Evolutionary conservation across 1,139 yeast genomes (phyloP).

Genomic region (Lodderomyces jiufengensis): DNA sequence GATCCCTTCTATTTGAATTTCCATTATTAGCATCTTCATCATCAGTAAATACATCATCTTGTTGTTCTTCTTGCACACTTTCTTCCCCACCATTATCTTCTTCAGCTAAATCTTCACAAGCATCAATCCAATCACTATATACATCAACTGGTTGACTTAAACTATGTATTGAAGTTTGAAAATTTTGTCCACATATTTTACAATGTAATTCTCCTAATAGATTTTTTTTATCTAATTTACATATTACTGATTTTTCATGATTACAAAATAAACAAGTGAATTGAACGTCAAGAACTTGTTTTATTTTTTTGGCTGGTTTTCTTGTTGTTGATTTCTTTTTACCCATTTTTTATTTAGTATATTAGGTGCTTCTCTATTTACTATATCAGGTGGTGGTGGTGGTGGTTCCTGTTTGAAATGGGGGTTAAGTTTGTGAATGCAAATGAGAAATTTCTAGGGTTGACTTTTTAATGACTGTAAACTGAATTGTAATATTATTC

Average conservation of each 20-base stretch:
- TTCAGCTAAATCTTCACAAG: conserved; percentile 92
- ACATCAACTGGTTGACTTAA: conserved; percentile 89
- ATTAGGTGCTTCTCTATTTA: too few relatives aligned
- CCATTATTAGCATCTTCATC: conserved; percentile 28
- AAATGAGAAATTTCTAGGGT: too few relatives aligned
- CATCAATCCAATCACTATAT: conserved; percentile 98
- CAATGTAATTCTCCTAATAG: conserved; percentile 84
- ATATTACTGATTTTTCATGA: conserved; percentile 88
- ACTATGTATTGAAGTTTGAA: conserved; percentile 84
- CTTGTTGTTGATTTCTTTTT: conserved; percentile 87
- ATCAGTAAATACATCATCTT: conserved; percentile 34
- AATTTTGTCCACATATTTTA: conserved; percentile 91
- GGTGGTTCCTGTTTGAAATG: too few relatives aligned
- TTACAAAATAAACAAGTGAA: conserved; percentile 94
- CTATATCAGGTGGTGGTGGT: too few relatives aligned
- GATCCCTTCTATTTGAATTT: conserved; percentile 12
- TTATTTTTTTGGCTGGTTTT: conserved; percentile 75
- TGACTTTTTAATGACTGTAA: too few relatives aligned
- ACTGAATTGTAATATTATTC: too few relatives aligned
- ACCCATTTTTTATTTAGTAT: conserved; percentile 56
- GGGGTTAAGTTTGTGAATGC: too few relatives aligned
- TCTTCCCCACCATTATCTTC: conserved; percentile 36
- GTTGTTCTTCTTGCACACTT: conserved; percentile 17
- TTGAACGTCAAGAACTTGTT: conserved; percentile 76
- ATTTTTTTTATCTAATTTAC: conserved; percentile 82